These are phyloP conservation scores for Boechera divaricarpa DNA, from an alignment of 345 rosid genomes.

Conservation along the genomic window DNA sequence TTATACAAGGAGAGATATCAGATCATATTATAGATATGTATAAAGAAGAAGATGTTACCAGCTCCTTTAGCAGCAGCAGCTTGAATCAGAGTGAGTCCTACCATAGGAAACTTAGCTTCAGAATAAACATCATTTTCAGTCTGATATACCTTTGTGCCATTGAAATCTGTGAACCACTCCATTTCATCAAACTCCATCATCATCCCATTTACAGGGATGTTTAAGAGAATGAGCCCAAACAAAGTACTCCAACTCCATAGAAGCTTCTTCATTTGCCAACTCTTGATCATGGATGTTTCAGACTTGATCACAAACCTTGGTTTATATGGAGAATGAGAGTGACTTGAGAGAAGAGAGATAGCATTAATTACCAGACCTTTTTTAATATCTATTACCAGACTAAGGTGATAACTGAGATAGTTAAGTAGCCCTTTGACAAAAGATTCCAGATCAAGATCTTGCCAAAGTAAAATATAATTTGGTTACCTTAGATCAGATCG, in stretches of 20 bases:
- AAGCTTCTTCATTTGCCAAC: slow-evolving; percentile 32
- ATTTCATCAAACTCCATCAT: slow-evolving; percentile 46
- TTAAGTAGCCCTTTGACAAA: slow-evolving; percentile 40
- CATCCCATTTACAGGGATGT: slow-evolving; percentile 25
- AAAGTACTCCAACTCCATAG: slow-evolving; percentile 43
- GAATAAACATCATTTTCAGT: slow-evolving; percentile 38
- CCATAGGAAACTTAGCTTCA: slow-evolving; percentile 50
- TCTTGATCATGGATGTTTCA: slow-evolving; percentile 20
- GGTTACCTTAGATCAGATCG: slow-evolving; percentile 31
- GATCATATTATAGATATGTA: background rate
- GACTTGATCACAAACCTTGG: slow-evolving; percentile 8
- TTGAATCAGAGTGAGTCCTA: slow-evolving; percentile 50
- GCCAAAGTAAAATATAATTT: slow-evolving; percentile 28
- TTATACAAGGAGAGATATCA: background rate
- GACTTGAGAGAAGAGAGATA: slow-evolving; percentile 20
- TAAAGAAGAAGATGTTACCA: slow-evolving; percentile 31
- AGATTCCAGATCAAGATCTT: slow-evolving; percentile 50
- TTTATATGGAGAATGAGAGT: slow-evolving; percentile 30
- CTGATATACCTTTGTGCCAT: slow-evolving; percentile 41
- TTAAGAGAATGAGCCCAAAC: slow-evolving; percentile 37
- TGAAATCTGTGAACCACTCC: slow-evolving; percentile 36
- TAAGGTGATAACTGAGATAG: slow-evolving; percentile 1
- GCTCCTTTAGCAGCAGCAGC: slow-evolving; percentile 50
- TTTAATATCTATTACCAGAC: background rate
- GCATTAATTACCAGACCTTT: slow-evolving; percentile 25